Percentiles rank a stretch among this genome's conserved stretches.
phyloP scores from a whole-genome alignment of 257 asterid species.

The Galeopsis tetrahit region DNA sequence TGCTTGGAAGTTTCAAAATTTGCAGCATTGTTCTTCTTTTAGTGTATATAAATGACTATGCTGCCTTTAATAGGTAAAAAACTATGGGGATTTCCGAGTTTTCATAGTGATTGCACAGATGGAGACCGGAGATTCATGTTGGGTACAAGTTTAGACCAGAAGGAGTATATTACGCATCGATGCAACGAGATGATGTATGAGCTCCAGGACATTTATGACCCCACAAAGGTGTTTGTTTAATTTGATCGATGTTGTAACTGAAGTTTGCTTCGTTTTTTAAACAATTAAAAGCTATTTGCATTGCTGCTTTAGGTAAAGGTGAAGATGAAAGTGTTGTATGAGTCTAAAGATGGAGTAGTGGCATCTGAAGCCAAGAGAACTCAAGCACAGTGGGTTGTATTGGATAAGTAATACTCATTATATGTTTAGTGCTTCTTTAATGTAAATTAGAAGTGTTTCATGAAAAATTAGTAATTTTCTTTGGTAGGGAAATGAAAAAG shows the following conservation, averaged over 20 bases:
- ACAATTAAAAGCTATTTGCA: not conserved
- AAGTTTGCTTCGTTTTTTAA: not conserved
- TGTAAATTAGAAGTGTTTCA: not conserved
- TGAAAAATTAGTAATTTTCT: not conserved
- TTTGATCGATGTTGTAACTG: not conserved
- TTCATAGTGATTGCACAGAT: constrained; percentile 61
- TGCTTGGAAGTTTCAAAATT: too few species aligned
- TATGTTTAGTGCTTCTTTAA: constrained; percentile 21
- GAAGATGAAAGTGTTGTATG: constrained; percentile 72
- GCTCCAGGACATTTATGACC: constrained; percentile 65
- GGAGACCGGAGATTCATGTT: constrained; percentile 57
- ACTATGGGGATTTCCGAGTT: constrained; percentile 62
- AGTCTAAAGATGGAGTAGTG: constrained; percentile 66
- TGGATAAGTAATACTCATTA: constrained; percentile 78
- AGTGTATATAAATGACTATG: constrained; percentile 17
- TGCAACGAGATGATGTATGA: constrained; percentile 73
- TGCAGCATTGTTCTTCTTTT: not conserved
- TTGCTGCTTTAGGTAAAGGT: constrained; percentile 53
- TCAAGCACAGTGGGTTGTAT: constrained; percentile 74
- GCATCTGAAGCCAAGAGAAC: constrained; percentile 78
- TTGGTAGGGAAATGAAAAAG: constrained; percentile 61
- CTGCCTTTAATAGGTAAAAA: constrained; percentile 51
- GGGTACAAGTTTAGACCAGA: constrained; percentile 66
- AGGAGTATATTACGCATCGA: constrained; percentile 61
- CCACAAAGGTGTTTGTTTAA: constrained; percentile 51